Base-by-base conservation (phyloP, 1,284 basidiomycete genomes). In the Coriolopsis trogii region DNA sequence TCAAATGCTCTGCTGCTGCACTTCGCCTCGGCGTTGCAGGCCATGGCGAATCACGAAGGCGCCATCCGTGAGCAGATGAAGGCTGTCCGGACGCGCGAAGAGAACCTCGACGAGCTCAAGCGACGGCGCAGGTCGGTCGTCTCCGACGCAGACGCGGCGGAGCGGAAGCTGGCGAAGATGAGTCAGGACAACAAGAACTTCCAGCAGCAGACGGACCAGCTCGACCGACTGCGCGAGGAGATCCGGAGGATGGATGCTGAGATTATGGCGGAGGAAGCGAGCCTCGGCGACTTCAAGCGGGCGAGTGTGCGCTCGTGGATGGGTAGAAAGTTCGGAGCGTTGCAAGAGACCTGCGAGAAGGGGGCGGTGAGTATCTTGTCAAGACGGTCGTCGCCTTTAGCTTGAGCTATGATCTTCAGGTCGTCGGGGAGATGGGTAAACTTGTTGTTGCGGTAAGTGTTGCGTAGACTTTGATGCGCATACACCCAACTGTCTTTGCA, bases 91-190 rank as follows among this genome's bases (percentile, higher is more conserved):
- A 85, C 91, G 6, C 78, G 88, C 9, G 95, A 98, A 67, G 95
- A 98, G 67, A 76, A 74, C 6, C 79, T 96, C 4, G 91, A 93
- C 49, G 87, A 91, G 8, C 73, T 95, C 29, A 87, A 86, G 62
- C 79, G 84, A 18, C 78, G 86, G 16, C 79, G 93, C 49, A 85
- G 86, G 58, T 75, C 76, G 6, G 77, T 94, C 3, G 80, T 77
- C 12, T 70, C 79, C 23, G 89, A 90, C 56, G 91, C 93, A 0
- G 95, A 97, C 53, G 70, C 81, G n/a, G 93, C 93, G 0, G 94
- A 97, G 66, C 89, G 81, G 76, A 96, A 95, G 69, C 78, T 98
- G 23, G 82, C 81, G 67, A 96, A 90, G 75, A 97, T 97, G 94
- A 84, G 82, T 46, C 81, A 91, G 0, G 93, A 94, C 71, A 87